phyloP scores from a whole-genome alignment of 139 green algal species.

The Yamagishiella unicocca region DNA sequence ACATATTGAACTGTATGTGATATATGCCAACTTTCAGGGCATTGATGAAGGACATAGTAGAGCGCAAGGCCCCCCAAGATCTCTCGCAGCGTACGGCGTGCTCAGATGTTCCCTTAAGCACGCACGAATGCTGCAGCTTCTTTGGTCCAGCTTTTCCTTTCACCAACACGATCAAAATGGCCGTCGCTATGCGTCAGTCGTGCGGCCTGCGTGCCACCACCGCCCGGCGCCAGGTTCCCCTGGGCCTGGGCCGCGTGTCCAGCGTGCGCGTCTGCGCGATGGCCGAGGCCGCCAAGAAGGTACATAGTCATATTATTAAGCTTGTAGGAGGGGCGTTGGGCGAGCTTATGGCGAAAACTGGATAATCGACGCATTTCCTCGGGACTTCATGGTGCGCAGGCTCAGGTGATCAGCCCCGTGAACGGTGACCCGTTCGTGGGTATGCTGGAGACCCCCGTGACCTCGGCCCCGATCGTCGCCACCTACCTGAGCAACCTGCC shows the following conservation, averaged over 20 bases:
- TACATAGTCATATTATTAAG: background rate
- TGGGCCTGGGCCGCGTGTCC: conserved; percentile 40
- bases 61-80: background rate
- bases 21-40: too few species aligned
- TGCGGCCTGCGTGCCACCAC: conserved; percentile 16
- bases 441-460: conserved; percentile 97
- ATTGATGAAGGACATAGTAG: too few species aligned
- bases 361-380: background rate
- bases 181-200: conserved; percentile 38
- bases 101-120: conserved; percentile 24
- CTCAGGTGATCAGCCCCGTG: conserved; percentile 91
- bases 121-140: background rate
- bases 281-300: conserved; percentile 37
- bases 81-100: background rate
- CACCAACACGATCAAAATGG: conserved; percentile 35
- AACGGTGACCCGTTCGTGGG: conserved; percentile 98
- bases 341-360: background rate
- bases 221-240: conserved; percentile 30
- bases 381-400: conserved; percentile 47
- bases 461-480: conserved; percentile 91
- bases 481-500: conserved; percentile 96
- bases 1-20: too few species aligned
- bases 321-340: background rate
- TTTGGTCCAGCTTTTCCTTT: conserved; percentile 19
- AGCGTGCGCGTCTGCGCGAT: conserved; percentile 29